Conservation (phyloP, 2,329 filamentous ascomycete species). For the Hymenoscyphus salicellus region DNA sequence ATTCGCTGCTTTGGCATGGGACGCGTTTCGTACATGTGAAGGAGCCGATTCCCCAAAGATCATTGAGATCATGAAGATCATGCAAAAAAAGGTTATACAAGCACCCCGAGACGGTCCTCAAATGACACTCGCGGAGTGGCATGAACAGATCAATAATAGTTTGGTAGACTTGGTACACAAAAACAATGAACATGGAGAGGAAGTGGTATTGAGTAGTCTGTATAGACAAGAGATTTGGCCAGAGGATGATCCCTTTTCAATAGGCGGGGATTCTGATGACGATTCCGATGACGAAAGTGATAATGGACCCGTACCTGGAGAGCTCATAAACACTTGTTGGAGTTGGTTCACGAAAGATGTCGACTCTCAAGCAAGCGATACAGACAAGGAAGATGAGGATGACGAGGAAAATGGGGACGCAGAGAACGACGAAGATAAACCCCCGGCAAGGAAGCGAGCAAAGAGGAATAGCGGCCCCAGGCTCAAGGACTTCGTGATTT, state of each 20-base stretch:
- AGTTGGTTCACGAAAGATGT: neutral
- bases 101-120: neutral
- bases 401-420: neutral
- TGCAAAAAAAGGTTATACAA: neutral
- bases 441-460: neutral
- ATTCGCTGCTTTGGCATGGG: neutral
- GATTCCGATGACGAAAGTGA: neutral
- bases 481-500: neutral
- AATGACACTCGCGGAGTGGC: neutral
- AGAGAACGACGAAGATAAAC: neutral
- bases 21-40: slow-evolving; percentile 1
- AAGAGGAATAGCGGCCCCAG: neutral
- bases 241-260: neutral
- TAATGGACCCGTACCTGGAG: neutral
- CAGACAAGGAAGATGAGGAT: neutral
- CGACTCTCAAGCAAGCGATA: neutral
- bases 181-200: neutral
- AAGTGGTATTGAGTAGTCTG: neutral
- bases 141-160: neutral
- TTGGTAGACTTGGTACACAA: neutral
- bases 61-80: neutral
- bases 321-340: neutral
- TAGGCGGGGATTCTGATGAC: neutral
- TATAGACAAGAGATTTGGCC: neutral
- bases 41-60: neutral